Base-by-base conservation (phyloP, 768 basidiomycete genomes). In the Tricholoma sp. region DNA sequence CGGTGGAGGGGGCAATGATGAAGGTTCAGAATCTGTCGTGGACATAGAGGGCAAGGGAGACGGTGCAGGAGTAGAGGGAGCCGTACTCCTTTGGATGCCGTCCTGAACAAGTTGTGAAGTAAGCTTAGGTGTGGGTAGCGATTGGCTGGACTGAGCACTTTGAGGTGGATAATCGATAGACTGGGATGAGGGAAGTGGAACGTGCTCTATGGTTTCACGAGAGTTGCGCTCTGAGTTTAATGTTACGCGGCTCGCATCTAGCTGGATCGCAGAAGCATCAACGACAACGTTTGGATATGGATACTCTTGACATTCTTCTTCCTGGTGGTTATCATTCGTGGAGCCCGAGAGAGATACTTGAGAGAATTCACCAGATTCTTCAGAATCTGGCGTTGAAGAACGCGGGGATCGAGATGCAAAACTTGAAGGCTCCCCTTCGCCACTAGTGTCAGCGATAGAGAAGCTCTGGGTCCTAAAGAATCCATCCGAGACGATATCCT, bases 401-500 rank as follows among this genome's bases (percentile, higher is more conserved):
- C 24, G 56, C 52, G 54, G 57, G 15, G 62, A 60, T 7, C 50
- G 54, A 41, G 59, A 65, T 28, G 48, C 42, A 41, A 67, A 65
- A 63, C 50, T 68, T 61, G 56, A 73, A 61, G 53, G 63, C 33
- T 52, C 65, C 34, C 59, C 66, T 59, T 66, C 65, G 5, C 69
- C 73, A 50, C 82, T 76, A 42, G 87, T 80, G 63, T 81, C 76
- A 39, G 86, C 72, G 0, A 84, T 86, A 9, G 84, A 84, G 8
- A 73, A 74, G 64, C 82, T 69, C 17, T 65, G 61, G 39, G 58
- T 56, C 41, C 68, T 66, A 31, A 74, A 68, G 50, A 73, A 70
- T 36, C 69, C 72, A 54, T 70, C 70, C 17, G 71, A 68, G 8
- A 67, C 66, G n/a, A 67, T 58, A 12, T 70, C 63, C 24, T 66